Conservation (phyloP, 2,329 filamentous ascomycete genomes). For the Nigrospora osmanthi region DNA sequence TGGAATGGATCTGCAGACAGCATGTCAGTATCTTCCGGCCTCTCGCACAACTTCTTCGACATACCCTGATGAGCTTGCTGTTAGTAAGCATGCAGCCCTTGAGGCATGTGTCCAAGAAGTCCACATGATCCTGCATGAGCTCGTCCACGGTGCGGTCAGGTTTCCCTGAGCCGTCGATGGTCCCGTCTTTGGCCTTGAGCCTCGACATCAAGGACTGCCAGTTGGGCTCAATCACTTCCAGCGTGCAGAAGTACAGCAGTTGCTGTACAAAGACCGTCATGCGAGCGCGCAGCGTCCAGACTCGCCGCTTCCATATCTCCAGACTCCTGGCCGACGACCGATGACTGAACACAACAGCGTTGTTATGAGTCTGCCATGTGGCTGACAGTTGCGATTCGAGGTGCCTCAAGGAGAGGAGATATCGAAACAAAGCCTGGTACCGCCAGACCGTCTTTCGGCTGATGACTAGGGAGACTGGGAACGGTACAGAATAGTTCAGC, state of each 20-base stretch:
- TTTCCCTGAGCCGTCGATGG: slow-evolving; percentile 28
- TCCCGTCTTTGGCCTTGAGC: slow-evolving; percentile 55
- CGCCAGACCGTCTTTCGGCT: slow-evolving; percentile 94
- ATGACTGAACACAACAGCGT: slow-evolving; percentile 74
- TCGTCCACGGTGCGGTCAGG: slow-evolving; percentile 79
- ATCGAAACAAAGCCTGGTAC: slow-evolving; percentile 93
- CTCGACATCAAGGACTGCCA: slow-evolving; percentile 92
- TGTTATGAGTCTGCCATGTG: slow-evolving; percentile 86
- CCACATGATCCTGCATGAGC: slow-evolving; percentile 97
- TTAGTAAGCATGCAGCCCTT: slow-evolving; percentile 99
- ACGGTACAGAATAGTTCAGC: slow-evolving; percentile 89
- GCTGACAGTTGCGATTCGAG: slow-evolving; percentile 80
- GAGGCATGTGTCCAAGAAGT: slow-evolving; percentile 93
- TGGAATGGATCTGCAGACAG: slow-evolving; percentile 74
- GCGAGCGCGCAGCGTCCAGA: slow-evolving; percentile 83
- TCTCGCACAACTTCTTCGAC: slow-evolving; percentile 14
- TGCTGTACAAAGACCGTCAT: slow-evolving; percentile 99
- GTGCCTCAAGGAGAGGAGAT: slow-evolving; percentile 81
- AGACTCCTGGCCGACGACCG: slow-evolving; percentile 64
- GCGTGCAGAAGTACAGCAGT: slow-evolving; percentile 90
- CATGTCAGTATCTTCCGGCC: neutral
- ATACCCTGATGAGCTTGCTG: slow-evolving; percentile 82
- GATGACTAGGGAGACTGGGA: slow-evolving; percentile 90
- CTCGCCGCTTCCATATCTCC: slow-evolving; percentile 86
- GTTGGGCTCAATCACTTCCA: slow-evolving; percentile 96